Conservation (phyloP, 139 green algal genomes). For the Axilococcus clingmanii region DNA sequence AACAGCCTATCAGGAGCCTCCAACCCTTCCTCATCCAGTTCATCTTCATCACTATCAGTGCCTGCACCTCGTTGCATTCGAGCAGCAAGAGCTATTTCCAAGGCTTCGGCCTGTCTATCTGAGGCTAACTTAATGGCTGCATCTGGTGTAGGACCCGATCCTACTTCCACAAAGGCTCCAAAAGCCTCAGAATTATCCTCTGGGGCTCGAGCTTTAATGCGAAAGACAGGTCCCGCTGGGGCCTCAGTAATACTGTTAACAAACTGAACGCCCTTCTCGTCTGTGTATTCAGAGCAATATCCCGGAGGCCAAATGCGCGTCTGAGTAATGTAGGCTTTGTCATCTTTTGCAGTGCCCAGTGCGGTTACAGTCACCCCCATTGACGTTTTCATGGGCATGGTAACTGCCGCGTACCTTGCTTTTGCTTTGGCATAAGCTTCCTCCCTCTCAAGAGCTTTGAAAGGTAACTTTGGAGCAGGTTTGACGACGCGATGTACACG, state of each 20-base stretch:
- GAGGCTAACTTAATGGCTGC: conserved; percentile 14
- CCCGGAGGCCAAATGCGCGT: not conserved
- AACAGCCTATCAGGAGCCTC: conserved; percentile 27
- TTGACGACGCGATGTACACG: too few relatives aligned
- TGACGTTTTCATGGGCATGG: conserved; percentile 4
- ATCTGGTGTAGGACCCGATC: conserved; percentile 13
- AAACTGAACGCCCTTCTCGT: conserved; percentile 18
- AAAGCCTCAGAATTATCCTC: not conserved
- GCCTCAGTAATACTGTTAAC: conserved; percentile 10
- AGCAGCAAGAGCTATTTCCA: too few relatives aligned
- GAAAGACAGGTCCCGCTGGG: not conserved
- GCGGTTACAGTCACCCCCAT: conserved; percentile 9
- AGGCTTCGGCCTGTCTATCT: conserved; percentile 23
- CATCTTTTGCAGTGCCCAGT: not conserved
- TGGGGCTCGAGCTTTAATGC: not conserved
- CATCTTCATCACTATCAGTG: not conserved
- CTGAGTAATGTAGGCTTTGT: not conserved
- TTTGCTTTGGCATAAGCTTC: not conserved
- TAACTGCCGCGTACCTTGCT: not conserved
- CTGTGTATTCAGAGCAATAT: conserved; percentile 9
- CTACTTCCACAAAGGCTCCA: conserved; percentile 10
- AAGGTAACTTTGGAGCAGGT: too few relatives aligned
- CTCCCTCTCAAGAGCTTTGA: too few relatives aligned
- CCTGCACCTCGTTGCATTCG: too few relatives aligned
- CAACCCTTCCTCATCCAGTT: not conserved